These are phyloP conservation scores for Penicillium psychrosexuale DNA, from an alignment of 2,329 filamentous ascomycete genomes.

Conservation along the genomic window DNA sequence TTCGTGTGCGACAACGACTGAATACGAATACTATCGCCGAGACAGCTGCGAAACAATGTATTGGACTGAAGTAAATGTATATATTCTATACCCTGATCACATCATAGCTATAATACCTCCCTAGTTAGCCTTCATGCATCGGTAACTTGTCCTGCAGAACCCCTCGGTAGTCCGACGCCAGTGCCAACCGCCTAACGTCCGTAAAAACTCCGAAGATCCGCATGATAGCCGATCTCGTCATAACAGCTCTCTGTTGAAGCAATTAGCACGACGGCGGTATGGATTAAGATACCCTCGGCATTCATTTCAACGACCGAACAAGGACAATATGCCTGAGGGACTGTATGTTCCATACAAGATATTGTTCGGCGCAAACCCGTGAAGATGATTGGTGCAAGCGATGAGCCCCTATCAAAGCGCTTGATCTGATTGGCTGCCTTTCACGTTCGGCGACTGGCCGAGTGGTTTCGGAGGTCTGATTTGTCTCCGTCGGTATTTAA, in stretches of 20 bases:
- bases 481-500: conserved; percentile 31
- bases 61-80: background rate
- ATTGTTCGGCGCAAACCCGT: conserved; percentile 25
- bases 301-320: conserved; percentile 10
- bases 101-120: background rate
- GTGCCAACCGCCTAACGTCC: conserved; percentile 7
- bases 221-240: background rate
- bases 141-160: background rate
- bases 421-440: background rate
- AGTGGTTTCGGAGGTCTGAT: conserved; percentile 34
- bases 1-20: too few species aligned
- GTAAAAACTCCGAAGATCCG: conserved; percentile 22
- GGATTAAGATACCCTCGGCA: conserved; percentile 1
- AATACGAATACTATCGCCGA: background rate
- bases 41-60: background rate
- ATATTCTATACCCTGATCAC: background rate
- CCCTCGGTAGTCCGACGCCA: conserved; percentile 15
- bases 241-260: background rate
- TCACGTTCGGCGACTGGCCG: conserved; percentile 15
- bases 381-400: conserved; percentile 27
- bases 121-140: background rate
- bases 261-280: background rate
- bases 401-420: background rate
- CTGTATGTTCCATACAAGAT: conserved; percentile 18
- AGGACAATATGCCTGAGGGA: background rate